Conservation (phyloP, 495 filamentous ascomycete genomes). For the Aspergillus haitiensis region DNA sequence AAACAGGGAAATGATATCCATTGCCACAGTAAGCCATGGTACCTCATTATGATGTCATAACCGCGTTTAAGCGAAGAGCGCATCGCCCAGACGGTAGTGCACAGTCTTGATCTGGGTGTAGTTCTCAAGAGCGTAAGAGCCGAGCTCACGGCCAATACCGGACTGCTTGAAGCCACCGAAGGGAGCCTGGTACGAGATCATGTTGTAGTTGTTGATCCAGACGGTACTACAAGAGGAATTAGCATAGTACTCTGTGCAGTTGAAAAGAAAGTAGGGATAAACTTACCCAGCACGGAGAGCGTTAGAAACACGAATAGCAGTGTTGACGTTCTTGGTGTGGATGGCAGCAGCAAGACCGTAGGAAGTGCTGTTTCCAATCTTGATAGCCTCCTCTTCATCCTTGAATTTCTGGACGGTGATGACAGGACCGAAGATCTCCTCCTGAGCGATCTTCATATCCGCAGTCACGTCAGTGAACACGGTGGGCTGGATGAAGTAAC, state of each 20-base stretch:
- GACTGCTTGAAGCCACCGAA: constrained; percentile 95
- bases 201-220: constrained; percentile 94
- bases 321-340: constrained; percentile 92
- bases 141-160: constrained; percentile 91
- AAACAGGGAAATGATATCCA: neutral
- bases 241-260: constrained; percentile 12
- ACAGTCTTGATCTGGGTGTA: constrained; percentile 84
- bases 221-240: constrained; percentile 58
- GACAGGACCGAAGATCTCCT: constrained; percentile 98
- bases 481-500: constrained; percentile 97
- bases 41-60: constrained; percentile 15
- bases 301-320: constrained; percentile 85
- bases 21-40: constrained; percentile 4
- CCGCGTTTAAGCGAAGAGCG: constrained; percentile 54
- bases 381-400: constrained; percentile 80
- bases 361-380: constrained; percentile 74
- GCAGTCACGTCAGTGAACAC: constrained; percentile 87
- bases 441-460: constrained; percentile 98
- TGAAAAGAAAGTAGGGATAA: neutral
- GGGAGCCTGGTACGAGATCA: constrained; percentile 76
- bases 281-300: constrained; percentile 68
- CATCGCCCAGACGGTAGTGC: constrained; percentile 61
- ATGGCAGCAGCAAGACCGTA: constrained; percentile 87
- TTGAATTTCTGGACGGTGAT: constrained; percentile 93
- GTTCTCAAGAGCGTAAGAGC: constrained; percentile 88